These are phyloP conservation scores for Phytopythium ostracodes DNA, from an alignment of 352 stramenopile genomes.

Conservation along the genomic window DNA sequence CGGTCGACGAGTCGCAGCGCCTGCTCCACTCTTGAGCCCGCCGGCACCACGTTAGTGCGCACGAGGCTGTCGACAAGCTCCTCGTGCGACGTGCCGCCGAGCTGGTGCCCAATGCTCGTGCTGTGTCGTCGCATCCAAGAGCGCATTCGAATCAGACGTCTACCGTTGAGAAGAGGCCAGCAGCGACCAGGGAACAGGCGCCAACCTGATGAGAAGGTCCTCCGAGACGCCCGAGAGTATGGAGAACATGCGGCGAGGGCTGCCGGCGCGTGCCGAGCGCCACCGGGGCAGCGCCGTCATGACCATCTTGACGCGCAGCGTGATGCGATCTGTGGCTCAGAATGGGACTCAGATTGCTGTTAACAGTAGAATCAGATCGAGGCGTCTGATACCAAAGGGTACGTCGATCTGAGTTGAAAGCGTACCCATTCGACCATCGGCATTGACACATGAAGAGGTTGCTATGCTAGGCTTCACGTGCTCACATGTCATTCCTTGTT, in stretches of 20 bases:
- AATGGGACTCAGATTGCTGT: background rate
- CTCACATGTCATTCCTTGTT: too few relatives aligned
- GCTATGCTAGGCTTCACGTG: too few relatives aligned
- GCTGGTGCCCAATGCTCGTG: conserved; percentile 80
- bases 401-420: background rate
- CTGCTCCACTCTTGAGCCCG: conserved; percentile 50
- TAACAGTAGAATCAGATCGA: background rate
- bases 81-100: conserved; percentile 63
- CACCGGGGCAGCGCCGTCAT: conserved; percentile 3
- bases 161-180: background rate
- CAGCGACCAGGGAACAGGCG: background rate
- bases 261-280: background rate
- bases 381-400: background rate
- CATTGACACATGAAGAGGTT: too few relatives aligned
- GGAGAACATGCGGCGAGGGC: conserved; percentile 33
- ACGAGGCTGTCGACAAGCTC: conserved; percentile 77
- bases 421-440: background rate
- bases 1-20: conserved; percentile 68
- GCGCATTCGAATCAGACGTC: background rate
- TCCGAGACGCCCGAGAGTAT: conserved; percentile 74
- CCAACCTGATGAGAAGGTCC: conserved; percentile 68
- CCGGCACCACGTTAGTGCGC: conserved; percentile 57
- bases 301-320: background rate
- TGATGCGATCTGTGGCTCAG: conserved; percentile 1
- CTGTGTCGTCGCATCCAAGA: conserved; percentile 9